These are phyloP conservation scores for Furcasterigmium furcatum DNA, from an alignment of 2,329 filamentous ascomycete genomes.

Conservation along the genomic window DNA sequence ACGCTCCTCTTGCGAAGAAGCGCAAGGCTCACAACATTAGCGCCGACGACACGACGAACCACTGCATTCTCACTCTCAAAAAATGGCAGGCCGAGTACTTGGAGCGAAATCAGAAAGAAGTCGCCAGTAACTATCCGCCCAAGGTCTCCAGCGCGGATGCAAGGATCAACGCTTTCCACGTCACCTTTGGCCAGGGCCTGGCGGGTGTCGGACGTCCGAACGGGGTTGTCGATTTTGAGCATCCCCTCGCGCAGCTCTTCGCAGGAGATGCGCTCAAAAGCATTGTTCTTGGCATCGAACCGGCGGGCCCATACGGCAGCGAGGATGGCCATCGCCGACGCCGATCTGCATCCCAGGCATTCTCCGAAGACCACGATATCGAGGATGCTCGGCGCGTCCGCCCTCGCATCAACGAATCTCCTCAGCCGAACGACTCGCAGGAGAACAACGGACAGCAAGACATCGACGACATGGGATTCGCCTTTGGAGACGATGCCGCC, in stretches of 20 bases:
- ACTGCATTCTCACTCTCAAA: neutral
- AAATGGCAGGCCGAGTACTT: neutral
- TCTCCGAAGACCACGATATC: conserved; percentile 29
- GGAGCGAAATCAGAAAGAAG: conserved; percentile 38
- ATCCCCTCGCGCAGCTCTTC: conserved; percentile 44
- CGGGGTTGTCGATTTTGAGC: conserved; percentile 22
- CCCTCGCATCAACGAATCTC: conserved; percentile 23
- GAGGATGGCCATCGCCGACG: conserved; percentile 22
- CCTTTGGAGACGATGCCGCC: conserved; percentile 30
- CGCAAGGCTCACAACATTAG: no score
- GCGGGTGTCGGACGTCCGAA: conserved; percentile 28
- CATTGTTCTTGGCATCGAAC: conserved; percentile 27
- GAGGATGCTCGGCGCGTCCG: conserved; percentile 32
- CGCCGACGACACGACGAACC: no score
- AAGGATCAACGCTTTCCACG: conserved; percentile 35
- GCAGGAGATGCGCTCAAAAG: conserved; percentile 40
- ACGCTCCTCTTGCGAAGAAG: no score
- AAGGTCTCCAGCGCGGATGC: conserved; percentile 28
- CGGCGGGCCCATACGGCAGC: conserved; percentile 9
- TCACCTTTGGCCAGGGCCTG: conserved; percentile 36
- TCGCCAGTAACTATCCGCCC: conserved; percentile 18
- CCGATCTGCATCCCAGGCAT: conserved; percentile 40
- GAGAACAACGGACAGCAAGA: conserved; percentile 4
- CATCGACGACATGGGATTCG: conserved; percentile 19
- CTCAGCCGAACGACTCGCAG: neutral